Base-by-base conservation (phyloP, 805 yeast species). In the Saccharomycopsis oosterbeekiorum region DNA sequence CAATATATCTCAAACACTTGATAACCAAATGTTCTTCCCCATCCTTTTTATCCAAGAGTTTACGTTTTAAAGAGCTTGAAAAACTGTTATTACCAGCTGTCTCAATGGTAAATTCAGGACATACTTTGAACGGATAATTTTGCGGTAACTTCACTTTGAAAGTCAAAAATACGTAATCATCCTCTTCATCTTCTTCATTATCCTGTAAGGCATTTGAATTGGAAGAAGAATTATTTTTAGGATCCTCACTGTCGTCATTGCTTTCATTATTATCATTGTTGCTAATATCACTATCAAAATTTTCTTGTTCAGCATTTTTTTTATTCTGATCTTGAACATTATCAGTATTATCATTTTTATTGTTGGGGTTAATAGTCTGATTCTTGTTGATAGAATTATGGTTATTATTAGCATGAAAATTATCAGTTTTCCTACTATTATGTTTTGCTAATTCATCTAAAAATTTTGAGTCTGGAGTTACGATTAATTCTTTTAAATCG, bases 111-210 rank as follows among this genome's bases (percentile, higher is more conserved):
- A 88, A 86, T 14, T 70, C 70, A 12, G 92, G 86, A 15, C 74
- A 51, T 66, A 69, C 24, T 10, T 78, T 73, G 1, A 73, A 74
- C 0, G 99, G 98, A 69, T 94, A 94, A 1, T 73, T 75, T 26
- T 77, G 71, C 0, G 97, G 97, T 65, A 92, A 86, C 36, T 76
- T 75, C n/a, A 89, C 78, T 51, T 80, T 83, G 9, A 89, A 76
- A 62, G 97, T 74, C 47, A 94, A 73, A 68, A 89, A 89, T 0
- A 89, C 57, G 19, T 36, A 36, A 29, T 42, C 41, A 24, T 42
- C 39, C 19, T 56, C 59, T 9, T 26, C 19, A 29, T 19, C 40
- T 40, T 53, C 51, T 15, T 50, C 50, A 19, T 21, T 34, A 24
- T 41, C 43, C 11, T 17, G 36, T 17, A 24, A 19, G 14, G 59